Base-by-base conservation (phyloP, 805 yeast species). In the Candida ipomoeae region DNA sequence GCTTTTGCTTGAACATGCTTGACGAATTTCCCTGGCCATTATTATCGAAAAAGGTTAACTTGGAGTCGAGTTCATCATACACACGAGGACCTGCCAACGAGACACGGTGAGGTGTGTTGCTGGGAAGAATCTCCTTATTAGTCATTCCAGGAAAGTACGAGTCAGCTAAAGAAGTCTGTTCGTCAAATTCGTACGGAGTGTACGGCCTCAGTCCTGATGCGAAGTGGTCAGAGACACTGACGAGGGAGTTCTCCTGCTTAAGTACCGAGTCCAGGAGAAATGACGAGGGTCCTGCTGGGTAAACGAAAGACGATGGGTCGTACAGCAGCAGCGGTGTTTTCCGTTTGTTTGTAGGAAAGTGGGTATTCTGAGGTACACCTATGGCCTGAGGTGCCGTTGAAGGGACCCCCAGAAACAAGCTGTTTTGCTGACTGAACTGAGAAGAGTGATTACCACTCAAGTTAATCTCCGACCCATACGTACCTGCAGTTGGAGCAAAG, bases 161-260 rank as follows among this genome's bases (percentile, higher is more conserved):
- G 46, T 53, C 55, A 10, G 46, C 44, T 23, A 49, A 36, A 3
- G 55, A 52, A n/a, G 53, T 48, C 38, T 52, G 50, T 20, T 51
- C 58, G 44, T 44, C 61, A 47, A 44, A 40, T 38, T 48, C 57
- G 50, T 50, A 48, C 10, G 57, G 56, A 39, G 63, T 54, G 55
- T 52, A 55, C 6, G 57, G 56, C 17, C 56, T 57, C 57, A 55
- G 59, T 6, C 46, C 45, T 13, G 48, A 46, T 6, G 41, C 50
- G 32, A 57, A 58, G 44, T 62, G 64, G 45, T 69, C 73, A 1
- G 68, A 68, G 23, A 69, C 62, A 42, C 69, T 65, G 11, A 65
- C 60, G 8, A 66, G 49, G 15, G 73, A 68, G 33, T 57, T 55
- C 18, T 67, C 67, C 29, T 66, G 64, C 15, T 68, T 48, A 17